Percentiles rank a stretch among this genome's conserved stretches.
phyloP scores from a whole-genome alignment of 2,329 filamentous ascomycete species.

The Penicillium italicum region DNA sequence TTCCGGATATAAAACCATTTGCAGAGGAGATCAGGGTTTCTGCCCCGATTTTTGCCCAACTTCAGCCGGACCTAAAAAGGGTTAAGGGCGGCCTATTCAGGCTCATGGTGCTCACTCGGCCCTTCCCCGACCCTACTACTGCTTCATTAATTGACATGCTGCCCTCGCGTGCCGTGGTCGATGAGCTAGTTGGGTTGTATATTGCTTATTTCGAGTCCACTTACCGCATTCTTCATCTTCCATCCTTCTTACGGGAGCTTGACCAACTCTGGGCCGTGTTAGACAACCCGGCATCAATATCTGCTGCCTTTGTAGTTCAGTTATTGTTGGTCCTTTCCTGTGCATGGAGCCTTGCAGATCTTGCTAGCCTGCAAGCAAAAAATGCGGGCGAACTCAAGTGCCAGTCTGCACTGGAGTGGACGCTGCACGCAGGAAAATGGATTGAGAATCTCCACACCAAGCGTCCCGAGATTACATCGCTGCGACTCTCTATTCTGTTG shows the following conservation, averaged over 20 bases:
- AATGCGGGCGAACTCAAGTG: constrained; percentile 27
- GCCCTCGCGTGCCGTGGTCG: constrained; percentile 34
- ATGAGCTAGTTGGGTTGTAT: constrained; percentile 39
- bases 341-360: constrained; percentile 38
- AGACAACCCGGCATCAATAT: constrained; percentile 26
- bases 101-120: constrained; percentile 27
- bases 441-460: constrained; percentile 71
- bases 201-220: constrained; percentile 40
- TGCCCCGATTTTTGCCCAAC: constrained; percentile 33
- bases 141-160: constrained; percentile 32
- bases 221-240: constrained; percentile 41
- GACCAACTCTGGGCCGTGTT: constrained; percentile 34
- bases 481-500: constrained; percentile 52
- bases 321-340: constrained; percentile 39
- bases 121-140: constrained; percentile 30
- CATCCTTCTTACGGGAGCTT: constrained; percentile 40
- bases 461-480: constrained; percentile 48
- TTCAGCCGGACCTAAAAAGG: constrained; percentile 34
- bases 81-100: constrained; percentile 34
- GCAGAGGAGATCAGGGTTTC: constrained; percentile 38
- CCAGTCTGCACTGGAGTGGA: constrained; percentile 58
- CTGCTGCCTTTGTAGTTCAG: constrained; percentile 35
- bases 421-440: constrained; percentile 84
- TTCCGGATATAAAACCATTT: constrained; percentile 38
- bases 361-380: constrained; percentile 27